These are phyloP conservation scores for Rutstroemia sp. DNA, from an alignment of 2,329 filamentous ascomycete species.

Conservation along the genomic window DNA sequence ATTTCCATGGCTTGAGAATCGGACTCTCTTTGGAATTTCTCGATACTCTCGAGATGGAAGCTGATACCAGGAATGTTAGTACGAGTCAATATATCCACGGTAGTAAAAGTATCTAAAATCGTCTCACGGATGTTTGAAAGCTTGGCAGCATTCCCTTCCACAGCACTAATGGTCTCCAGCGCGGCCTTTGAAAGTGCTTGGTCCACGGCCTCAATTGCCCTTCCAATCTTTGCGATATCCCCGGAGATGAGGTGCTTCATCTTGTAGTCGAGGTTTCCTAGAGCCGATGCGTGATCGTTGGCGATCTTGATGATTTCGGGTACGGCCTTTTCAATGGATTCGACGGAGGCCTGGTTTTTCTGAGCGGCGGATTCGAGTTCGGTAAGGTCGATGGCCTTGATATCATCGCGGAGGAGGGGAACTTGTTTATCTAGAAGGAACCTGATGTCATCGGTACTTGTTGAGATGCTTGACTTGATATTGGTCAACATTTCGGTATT, in stretches of 20 bases:
- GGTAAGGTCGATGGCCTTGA: slow-evolving; percentile 10
- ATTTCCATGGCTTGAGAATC: slow-evolving; percentile 9
- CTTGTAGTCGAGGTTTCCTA: slow-evolving; percentile 8
- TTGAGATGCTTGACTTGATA: slow-evolving; percentile 8
- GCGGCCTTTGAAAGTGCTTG: slow-evolving; percentile 9
- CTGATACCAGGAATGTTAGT: slow-evolving; percentile 12
- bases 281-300: slow-evolving; percentile 8
- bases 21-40: slow-evolving; percentile 9
- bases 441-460: slow-evolving; percentile 11
- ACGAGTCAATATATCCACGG: slow-evolving; percentile 9
- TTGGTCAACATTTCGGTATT: slow-evolving; percentile 11
- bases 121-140: slow-evolving; percentile 12
- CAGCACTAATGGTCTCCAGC: slow-evolving; percentile 7
- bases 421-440: slow-evolving; percentile 11
- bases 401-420: slow-evolving; percentile 11
- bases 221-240: slow-evolving; percentile 11
- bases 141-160: slow-evolving; percentile 8
- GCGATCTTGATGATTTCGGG: slow-evolving; percentile 7
- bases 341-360: slow-evolving; percentile 6
- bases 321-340: slow-evolving; percentile 8
- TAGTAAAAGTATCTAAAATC: slow-evolving; percentile 10
- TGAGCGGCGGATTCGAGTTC: slow-evolving; percentile 1
- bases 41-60: slow-evolving; percentile 9
- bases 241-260: slow-evolving; percentile 8
- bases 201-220: slow-evolving; percentile 8